Base-by-base conservation (phyloP, 805 yeast species). In the Candida silvatica region DNA sequence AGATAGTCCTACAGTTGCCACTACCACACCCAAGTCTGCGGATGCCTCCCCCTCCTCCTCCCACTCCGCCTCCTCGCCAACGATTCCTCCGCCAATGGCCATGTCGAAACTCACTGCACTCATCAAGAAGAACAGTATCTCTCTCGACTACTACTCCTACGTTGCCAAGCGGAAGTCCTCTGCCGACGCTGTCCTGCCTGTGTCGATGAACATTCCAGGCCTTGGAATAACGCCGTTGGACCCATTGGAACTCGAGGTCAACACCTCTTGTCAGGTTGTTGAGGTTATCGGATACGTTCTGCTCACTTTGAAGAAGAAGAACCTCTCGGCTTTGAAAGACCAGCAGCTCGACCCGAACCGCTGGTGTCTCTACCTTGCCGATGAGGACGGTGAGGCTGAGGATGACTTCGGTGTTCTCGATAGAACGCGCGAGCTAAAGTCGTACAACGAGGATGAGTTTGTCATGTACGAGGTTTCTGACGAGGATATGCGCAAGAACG, bases 331-430 rank as follows among this genome's bases (percentile, higher is more conserved):
- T 27, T 42, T 45, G n/a, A 53, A 47, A 26, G 42, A 39, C 3
- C 34, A 28, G 12, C 42, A 37, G n/a, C 47, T 55, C 34, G 73
- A 80, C 40, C 82, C 88, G 0, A 80, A 81, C 47, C 56, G 58
- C 39, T 86, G 94, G 92, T 67, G 79, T 36, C 50, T 90, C 23
- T 82, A 82, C 38, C 65, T 90, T 17, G 87, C 82, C 1, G 98
- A 92, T 53, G 97, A 90, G 34, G 97, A 88, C 52, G 90, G 90
- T 6, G 96, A 94, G 34, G 79, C 83, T 26, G 87, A 85, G 36
- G 98, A 94, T 45, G 84, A 86, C 35, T 88, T 92, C 62, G 97
- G 97, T 2, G 74, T 88, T 1, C 61, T 92, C 37, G 90, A 81
- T 30, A 63, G 97, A 43, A 67, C 72, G 0, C 64, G 88, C 35